Evolutionary conservation across 2,329 filamentous ascomycete species (phyloP), one percentile per base, ranked within the genome.

Genomic region (Hypoxylon sp.): DNA sequence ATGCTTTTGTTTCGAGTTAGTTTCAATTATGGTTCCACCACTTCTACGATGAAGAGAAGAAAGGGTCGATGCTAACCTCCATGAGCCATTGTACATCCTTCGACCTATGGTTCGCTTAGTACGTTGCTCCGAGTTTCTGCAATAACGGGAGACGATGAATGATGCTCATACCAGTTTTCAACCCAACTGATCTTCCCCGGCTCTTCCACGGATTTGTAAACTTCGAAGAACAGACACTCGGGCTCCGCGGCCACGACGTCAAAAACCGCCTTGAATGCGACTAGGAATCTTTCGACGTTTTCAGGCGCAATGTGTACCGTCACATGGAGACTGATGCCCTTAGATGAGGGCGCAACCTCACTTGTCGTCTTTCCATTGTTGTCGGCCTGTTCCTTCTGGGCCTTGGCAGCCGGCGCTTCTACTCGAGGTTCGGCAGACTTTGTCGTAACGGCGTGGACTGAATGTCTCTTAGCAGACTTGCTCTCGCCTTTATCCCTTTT

Each of bases 201-300:
- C 14, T 80, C 75, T 17, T 79, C 76, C 0, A 72, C 70, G 61
- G 72, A 73, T 63, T 76, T 76, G 45, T 80, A 82, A 23, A 83
- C 72, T 68, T 84, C 78, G 69, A 84, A 84, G 73, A 81, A 84
- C 0, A 78, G 75, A 67, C 79, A 81, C 60, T 83, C 80, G 1
- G 81, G 79, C 72, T 84, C 82, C 2, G 76, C 78, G 6, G 76
- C 72, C 5, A 83, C 79, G n/a, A 70, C 70, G 43, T 83, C 79
- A 63, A 82, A 83, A 25, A 76, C 75, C 1, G 78, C 75, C 30
- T 80, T 80, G 60, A 82, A 79, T 38, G 65, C 71, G 30, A 63
- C 71, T 14, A 75, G 43, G 68, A 76, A 76, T 19, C 63, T 67
- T 21, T 72, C 67, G 7, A 73, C 60, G 60, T 76, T 72, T 53